Evolutionary conservation across 768 basidiomycete genomes (phyloP), one percentile per base, ranked within the genome.

Genomic region (Kwoniella botswanensis): DNA sequence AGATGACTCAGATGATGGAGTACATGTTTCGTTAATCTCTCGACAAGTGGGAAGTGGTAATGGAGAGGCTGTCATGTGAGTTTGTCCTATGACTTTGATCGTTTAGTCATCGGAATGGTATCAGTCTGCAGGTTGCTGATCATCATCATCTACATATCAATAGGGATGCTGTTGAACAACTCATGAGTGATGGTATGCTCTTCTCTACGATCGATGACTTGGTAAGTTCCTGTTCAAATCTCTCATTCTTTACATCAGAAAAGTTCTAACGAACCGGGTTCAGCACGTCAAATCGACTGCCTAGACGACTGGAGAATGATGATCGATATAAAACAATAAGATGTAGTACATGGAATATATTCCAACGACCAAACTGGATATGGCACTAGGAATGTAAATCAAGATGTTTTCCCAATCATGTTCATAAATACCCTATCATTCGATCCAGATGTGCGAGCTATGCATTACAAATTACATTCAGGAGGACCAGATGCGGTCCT

Each of bases 181-280:
- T 98, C 63, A 90, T 93, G 87, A 89, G 91, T 63, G 90, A 92
- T 0, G 94, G 94, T 0, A 84, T 88, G 72, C 86, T 95, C 67
- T 98, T 88, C 82, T 90, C 88, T 65, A 93, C 92, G 0, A 88
- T 90, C 52, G 91, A 94, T 76, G 93, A 94, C 68, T 54, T 81
- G 74, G 72, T 90, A 88, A n/a, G 92, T 93, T 12, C 17, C 46
- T 50, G 46, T 50, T 50, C 41, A 42, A 42, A 35, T 44, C n/a
- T 24, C 55, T 58, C 10, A 17, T 26, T 26, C 10, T 22, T 12
- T 9, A 35, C 35, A 35, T 1, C 63, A 64, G 41, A 13, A 44
- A 15, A 24, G 29, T 46, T 26, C 43, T 35, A 24, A 46, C 50
- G 17, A 44, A 42, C 18, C 22, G 21, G 22, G 35, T 24, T 26